Evolutionary conservation across 164 flowering plant species (phyloP), one percentile per base, ranked within the genome.

Genomic region (Dillenia suffruticosa): DNA sequence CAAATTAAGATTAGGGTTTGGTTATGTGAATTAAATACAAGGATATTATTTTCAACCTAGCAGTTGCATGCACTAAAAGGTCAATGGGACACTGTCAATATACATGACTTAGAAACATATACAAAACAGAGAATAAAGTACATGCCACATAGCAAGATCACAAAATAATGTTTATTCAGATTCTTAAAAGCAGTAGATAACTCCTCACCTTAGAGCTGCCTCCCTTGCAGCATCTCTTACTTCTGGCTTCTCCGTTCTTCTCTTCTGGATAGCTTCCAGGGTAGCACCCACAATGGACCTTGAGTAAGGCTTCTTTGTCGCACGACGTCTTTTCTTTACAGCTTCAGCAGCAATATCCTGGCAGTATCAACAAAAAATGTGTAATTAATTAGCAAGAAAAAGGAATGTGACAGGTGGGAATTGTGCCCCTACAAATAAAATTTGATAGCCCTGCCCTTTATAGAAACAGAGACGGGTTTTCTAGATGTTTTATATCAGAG

Each of bases 251-350:
- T 82, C 87, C 48, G 78, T 45, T 59, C 87, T 80, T 52, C 49
- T 80, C 82, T 82, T 82, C 68, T 82, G 87, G 63, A 82, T 82
- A 11, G 80, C 79, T 61, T 82, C 84, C 65, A 82, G 66, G 14
- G 82, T 82, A 12, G 82, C 84, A 70, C 87, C 87, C 12, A 82
- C 84, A 58, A 82, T 82, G 49, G 87, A 80, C 74, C 87, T 76
- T 9, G 87, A 82, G 73, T 78, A 82, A 0, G 84, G 87, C 75
- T 82, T 82, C 71, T 82, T 82, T 17, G 81, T 75, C 57, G 82
- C 22, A 10, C 84, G 79, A 4, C 84, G 68, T 74, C 81, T 80
- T 78, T 77, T 82, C 72, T 65, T 82, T 43, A 77, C 83, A 57
- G 84, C 76, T 65, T 80, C 87, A 71, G 71, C 71, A 49, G 84